Evolutionary conservation across 352 stramenopile species (phyloP).

Genomic region (Thraustochytrium striatum): DNA sequence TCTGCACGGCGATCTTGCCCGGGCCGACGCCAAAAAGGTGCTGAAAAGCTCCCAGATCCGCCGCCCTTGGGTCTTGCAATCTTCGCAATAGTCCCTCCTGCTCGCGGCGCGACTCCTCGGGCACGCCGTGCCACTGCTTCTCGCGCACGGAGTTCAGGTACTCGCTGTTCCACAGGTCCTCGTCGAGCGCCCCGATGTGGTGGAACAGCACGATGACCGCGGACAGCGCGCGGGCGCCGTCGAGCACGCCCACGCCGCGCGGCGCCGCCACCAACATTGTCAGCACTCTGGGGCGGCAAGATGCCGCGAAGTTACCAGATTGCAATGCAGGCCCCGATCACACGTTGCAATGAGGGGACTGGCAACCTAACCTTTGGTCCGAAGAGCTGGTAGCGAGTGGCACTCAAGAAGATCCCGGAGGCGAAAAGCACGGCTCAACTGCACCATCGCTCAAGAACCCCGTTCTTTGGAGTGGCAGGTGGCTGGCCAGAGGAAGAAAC

Average conservation of each 20-base stretch:
- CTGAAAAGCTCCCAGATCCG: background rate
- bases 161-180: slow-evolving; percentile 4
- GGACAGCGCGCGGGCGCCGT: slow-evolving; percentile 6
- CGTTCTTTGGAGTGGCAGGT: too few relatives aligned
- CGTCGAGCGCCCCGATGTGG: slow-evolving; percentile 32
- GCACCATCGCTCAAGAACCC: too few relatives aligned
- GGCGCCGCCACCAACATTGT: background rate
- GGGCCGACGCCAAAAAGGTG: slow-evolving; percentile 16
- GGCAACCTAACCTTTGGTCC: too few relatives aligned
- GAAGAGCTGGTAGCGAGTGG: too few relatives aligned
- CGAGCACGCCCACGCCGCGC: slow-evolving; percentile 8
- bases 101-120: background rate
- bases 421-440: too few relatives aligned
- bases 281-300: too few relatives aligned
- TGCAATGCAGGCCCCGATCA: too few relatives aligned
- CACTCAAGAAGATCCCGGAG: too few relatives aligned
- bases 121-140: background rate
- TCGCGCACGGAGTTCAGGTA: background rate
- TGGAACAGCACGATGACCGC: slow-evolving; percentile 39
- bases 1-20: slow-evolving; percentile 7
- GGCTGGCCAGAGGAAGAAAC: too few relatives aligned
- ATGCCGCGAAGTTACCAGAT: too few relatives aligned
- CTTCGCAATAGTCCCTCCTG: background rate
- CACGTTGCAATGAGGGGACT: too few relatives aligned
- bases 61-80: background rate